A percentile compares a stretch with the other conserved stretches of the same genome.
Conservation (phyloP, 2,329 filamentous ascomycete species). For the Alternaria brassicicola region DNA sequence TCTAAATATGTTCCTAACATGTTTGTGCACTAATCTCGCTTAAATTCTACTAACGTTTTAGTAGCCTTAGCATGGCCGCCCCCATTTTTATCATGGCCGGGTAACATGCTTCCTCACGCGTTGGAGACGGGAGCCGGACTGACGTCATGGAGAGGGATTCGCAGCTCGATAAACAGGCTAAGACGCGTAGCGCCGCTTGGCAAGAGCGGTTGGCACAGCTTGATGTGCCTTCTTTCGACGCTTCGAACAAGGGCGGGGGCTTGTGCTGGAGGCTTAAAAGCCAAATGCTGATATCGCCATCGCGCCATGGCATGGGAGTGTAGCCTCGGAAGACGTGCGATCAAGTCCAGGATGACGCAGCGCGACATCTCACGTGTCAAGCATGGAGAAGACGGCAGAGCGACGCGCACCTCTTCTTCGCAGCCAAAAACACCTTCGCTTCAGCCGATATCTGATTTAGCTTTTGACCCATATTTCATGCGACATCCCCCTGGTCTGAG, state of each 20-base stretch:
- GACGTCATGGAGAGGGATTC: slow-evolving; percentile 14
- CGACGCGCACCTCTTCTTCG: neutral
- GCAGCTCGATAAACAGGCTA: slow-evolving; percentile 3
- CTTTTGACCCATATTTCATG: slow-evolving; percentile 18
- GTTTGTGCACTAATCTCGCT: no score
- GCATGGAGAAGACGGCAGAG: neutral
- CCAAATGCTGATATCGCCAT: neutral
- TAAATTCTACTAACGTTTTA: no score
- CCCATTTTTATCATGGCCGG: no score
- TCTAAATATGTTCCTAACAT: no score
- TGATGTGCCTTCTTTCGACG: slow-evolving; percentile 13
- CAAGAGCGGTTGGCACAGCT: slow-evolving; percentile 17
- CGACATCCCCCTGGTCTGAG: slow-evolving; percentile 16
- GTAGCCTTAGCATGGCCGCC: no score
- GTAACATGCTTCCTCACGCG: no score
- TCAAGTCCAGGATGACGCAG: neutral
- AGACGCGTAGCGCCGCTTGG: slow-evolving; percentile 19
- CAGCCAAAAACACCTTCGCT: slow-evolving; percentile 2
- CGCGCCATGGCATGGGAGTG: neutral
- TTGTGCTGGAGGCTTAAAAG: slow-evolving; percentile 9
- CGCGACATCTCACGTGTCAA: neutral
- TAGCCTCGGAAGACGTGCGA: neutral
- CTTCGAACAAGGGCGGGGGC: slow-evolving; percentile 2
- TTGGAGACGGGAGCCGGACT: slow-evolving; percentile 1
- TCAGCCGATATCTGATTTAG: slow-evolving; percentile 15